Base-by-base conservation (phyloP, 1,139 yeast genomes). In the Arxiozyma telluris region DNA sequence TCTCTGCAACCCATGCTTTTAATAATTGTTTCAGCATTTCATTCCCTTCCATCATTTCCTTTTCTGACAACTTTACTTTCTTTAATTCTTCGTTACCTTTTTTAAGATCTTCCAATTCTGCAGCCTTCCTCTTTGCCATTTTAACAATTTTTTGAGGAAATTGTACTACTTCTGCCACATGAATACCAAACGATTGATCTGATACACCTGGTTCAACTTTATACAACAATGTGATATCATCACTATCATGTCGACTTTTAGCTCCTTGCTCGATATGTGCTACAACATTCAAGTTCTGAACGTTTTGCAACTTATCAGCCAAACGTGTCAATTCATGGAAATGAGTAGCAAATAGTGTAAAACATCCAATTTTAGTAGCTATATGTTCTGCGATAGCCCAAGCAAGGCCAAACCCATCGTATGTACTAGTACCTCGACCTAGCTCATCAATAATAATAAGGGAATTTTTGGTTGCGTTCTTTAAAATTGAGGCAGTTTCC, bases 401-500 rank as follows among this genome's bases (percentile, higher is more conserved):
- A 0, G 98, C 98, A 46, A 93, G 76, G 0, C 98, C 98, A 74
- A 93, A 93, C 0, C 98, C 98, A 71, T 93, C 98, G 68, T 91
- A 93, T 0, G 98, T 93, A 46, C 96, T 85, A 0, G 98, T 93
- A 41, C 98, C 98, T 64, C 98, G 79, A 8, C 98, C 98, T 57
- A 93, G 76, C 69, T 93, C 98, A 71, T 93, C 98, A 58, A 94
- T 89, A 50, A 93, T 87, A 54, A 93, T 89, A 57, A 93, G 75
- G 2, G 96, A 88, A 60, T 90, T 88, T 30, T 75, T 72, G 0
- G 96, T 84, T 0, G 98, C 96, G 30, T 91, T 82, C 57, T 90
- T 87, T 61, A 93, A 77, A 61, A 93, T 93, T 0, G 96, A 84
- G 0, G 97, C 89, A 41, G 96, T 93, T 66, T 93, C 98, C 57